Conservation (phyloP, 1,284 basidiomycete species). For the Cystobasidiaceae sp. region DNA sequence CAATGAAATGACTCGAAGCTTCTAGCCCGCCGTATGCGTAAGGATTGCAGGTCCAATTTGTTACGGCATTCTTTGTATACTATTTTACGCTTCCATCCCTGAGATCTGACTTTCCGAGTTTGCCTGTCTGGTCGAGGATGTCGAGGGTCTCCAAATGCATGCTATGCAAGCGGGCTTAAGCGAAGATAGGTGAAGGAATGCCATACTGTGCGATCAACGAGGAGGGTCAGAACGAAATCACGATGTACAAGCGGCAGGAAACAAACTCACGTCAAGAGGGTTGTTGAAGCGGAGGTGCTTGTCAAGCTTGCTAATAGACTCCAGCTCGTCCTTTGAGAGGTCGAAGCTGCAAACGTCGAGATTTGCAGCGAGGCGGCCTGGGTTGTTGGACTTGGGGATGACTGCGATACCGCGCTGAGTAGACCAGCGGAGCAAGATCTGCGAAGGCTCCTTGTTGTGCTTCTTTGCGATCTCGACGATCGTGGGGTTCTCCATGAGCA, state of each 20-base stretch:
- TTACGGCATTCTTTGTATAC: too few relatives aligned
- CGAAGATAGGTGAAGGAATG: constrained; percentile 16
- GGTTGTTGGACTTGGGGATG: constrained; percentile 64
- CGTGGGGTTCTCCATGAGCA: constrained; percentile 55
- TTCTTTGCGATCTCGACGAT: constrained; percentile 54
- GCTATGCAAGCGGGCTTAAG: too few relatives aligned
- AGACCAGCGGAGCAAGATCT: constrained; percentile 70
- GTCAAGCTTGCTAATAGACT: constrained; percentile 60
- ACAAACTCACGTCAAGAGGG: constrained; percentile 46
- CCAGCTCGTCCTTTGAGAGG: constrained; percentile 58
- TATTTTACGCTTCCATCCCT: too few relatives aligned
- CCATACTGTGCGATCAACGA: neutral
- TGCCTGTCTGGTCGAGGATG: too few relatives aligned
- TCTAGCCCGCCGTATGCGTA: too few relatives aligned
- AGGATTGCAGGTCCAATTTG: too few relatives aligned
- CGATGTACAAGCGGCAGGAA: neutral
- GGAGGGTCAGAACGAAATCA: neutral
- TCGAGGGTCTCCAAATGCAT: too few relatives aligned
- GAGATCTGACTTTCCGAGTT: too few relatives aligned
- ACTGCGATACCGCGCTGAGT: constrained; percentile 69
- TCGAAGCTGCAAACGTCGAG: constrained; percentile 56
- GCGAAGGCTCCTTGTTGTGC: constrained; percentile 57
- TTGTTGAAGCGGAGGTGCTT: constrained; percentile 64
- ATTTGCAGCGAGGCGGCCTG: constrained; percentile 58
- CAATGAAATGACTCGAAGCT: too few relatives aligned